These are phyloP conservation scores for Dactylis glomerata DNA, from an alignment of 176 grass and related monocot species.

Conservation along the genomic window DNA sequence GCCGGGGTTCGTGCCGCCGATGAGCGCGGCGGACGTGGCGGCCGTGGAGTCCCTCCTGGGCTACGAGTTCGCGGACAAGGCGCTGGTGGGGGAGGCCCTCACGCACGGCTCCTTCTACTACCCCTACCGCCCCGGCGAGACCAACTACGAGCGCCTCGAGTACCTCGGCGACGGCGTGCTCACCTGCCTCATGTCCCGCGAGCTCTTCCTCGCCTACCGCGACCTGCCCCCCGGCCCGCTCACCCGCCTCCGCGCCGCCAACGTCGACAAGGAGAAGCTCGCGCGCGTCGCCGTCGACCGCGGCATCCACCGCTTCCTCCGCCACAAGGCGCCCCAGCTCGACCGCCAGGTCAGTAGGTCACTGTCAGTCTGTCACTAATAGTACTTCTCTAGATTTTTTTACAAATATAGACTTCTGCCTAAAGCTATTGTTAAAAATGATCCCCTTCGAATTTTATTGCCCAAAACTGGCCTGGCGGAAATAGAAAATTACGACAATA, in stretches of 20 bases:
- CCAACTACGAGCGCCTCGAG: constrained; percentile 71
- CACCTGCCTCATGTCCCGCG: constrained; percentile 45
- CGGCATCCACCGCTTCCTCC: constrained; percentile 48
- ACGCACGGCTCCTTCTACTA: constrained; percentile 59
- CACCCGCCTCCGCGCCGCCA: constrained; percentile 68
- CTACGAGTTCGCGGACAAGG: constrained; percentile 51
- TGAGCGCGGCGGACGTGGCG: constrained; percentile 25
- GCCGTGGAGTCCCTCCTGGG: constrained; percentile 51
- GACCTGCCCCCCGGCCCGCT: constrained; percentile 53
- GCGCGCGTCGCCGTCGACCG: constrained; percentile 50
- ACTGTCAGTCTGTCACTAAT: too few relatives aligned
- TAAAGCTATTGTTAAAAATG: too few relatives aligned
- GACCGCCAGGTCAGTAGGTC: constrained; percentile 41
- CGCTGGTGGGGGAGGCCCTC: constrained; percentile 53
- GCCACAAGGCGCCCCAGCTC: constrained; percentile 56
- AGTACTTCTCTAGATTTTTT: too few relatives aligned
- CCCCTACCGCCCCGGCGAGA: constrained; percentile 27
- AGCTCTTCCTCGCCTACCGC: constrained; percentile 51
- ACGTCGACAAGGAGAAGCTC: constrained; percentile 89
- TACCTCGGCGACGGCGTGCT: constrained; percentile 70
- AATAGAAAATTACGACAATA: too few relatives aligned
- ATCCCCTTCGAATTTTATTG: too few relatives aligned
- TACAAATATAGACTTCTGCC: too few relatives aligned
- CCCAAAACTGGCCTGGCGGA: too few relatives aligned
- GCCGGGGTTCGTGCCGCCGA: constrained; percentile 29